A percentile compares a stretch with the other conserved stretches of the same genome.
Conservation (phyloP, 495 filamentous ascomycete genomes). For the Monascus purpureus region DNA sequence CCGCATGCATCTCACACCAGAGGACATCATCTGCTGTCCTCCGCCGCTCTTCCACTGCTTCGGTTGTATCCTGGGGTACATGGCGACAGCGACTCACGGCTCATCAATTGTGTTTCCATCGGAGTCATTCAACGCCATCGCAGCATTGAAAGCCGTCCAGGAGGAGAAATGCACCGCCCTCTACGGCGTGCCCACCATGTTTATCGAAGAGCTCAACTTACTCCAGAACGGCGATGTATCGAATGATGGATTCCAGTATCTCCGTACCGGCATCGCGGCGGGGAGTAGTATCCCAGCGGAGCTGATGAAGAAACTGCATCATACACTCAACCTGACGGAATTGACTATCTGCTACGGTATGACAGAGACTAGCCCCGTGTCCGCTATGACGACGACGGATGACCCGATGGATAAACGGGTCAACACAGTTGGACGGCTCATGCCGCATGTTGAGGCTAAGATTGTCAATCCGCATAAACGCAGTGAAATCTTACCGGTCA, state of each 20-base stretch:
- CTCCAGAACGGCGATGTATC: slow-evolving; percentile 41
- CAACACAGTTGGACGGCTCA: slow-evolving; percentile 56
- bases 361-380: slow-evolving; percentile 94
- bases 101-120: slow-evolving; percentile 72
- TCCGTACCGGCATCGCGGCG: slow-evolving; percentile 86
- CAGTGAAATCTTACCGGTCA: slow-evolving; percentile 42
- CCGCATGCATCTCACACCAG: slow-evolving; percentile 60
- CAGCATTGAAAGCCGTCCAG: slow-evolving; percentile 54
- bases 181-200: slow-evolving; percentile 95
- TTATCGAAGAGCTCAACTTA: slow-evolving; percentile 70
- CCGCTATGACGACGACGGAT: slow-evolving; percentile 72
- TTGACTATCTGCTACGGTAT: slow-evolving; percentile 97
- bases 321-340: slow-evolving; percentile 62
- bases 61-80: slow-evolving; percentile 79
- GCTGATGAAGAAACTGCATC: slow-evolving; percentile 71
- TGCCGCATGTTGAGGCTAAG: slow-evolving; percentile 81
- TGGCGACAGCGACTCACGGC: slow-evolving; percentile 85
- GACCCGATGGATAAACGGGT: slow-evolving; percentile 74
- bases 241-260: slow-evolving; percentile 45
- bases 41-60: slow-evolving; percentile 92
- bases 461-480: slow-evolving; percentile 54
- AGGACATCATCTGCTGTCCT: slow-evolving; percentile 70
- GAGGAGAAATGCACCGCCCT: slow-evolving; percentile 70
- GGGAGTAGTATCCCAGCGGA: slow-evolving; percentile 71
- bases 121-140: slow-evolving; percentile 73